A percentile compares a stretch with the other conserved stretches of the same genome.
phyloP scores from a whole-genome alignment of 805 yeast species.

The Starmerella kuoi region DNA sequence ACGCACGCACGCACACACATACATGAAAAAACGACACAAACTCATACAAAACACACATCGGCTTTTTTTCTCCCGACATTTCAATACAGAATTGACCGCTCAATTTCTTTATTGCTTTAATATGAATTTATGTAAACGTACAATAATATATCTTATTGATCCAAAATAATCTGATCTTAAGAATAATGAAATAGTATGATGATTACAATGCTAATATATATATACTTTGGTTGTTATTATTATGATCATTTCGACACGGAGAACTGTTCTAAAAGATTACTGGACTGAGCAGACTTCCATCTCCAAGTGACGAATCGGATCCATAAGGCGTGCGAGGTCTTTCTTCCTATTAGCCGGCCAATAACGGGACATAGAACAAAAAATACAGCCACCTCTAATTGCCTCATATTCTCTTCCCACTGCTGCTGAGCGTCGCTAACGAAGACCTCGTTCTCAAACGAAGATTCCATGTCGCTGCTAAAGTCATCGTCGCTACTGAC shows the following conservation, averaged over 20 bases:
- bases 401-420: constrained; percentile 59
- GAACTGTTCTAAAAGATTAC: background rate
- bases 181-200: background rate
- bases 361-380: constrained; percentile 49
- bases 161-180: no score
- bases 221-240: background rate
- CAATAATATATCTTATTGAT: no score
- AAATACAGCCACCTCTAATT: constrained; percentile 42
- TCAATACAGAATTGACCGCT: no score
- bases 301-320: constrained; percentile 18
- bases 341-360: constrained; percentile 57
- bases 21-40: no score
- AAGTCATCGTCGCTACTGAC: constrained; percentile 1
- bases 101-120: no score
- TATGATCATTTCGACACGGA: background rate
- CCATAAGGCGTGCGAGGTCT: constrained; percentile 33
- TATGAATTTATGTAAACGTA: no score
- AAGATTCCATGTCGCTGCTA: constrained; percentile 15
- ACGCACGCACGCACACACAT: no score
- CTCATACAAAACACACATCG: no score
- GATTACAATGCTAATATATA: background rate
- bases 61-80: no score
- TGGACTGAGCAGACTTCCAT: constrained; percentile 10
- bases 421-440: constrained; percentile 47
- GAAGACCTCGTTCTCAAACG: constrained; percentile 16